A percentile compares a stretch with the other conserved stretches of the same genome.
Conservation (phyloP, 2,329 filamentous ascomycete species). For the Pyricularia pennisetigena region DNA sequence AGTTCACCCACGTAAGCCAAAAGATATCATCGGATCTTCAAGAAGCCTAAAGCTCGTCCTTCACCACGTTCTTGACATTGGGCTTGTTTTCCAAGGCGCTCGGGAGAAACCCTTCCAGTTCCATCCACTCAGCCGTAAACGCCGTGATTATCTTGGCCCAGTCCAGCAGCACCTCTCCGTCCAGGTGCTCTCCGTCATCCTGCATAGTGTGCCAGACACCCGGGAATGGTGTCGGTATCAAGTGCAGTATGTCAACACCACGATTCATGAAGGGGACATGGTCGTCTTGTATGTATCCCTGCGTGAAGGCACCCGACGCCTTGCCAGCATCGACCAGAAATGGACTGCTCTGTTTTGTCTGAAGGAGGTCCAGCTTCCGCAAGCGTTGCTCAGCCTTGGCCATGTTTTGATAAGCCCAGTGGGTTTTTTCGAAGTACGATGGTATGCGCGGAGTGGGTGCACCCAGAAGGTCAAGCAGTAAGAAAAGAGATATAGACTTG, state of each 20-base stretch:
- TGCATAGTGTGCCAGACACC: constrained; percentile 75
- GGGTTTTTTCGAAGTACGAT: constrained; percentile 62
- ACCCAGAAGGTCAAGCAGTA: constrained; percentile 50
- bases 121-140: constrained; percentile 89
- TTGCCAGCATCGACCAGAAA: constrained; percentile 61
- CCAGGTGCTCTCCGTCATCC: constrained; percentile 78
- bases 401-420: constrained; percentile 70
- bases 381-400: constrained; percentile 56
- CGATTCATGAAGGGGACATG: constrained; percentile 83
- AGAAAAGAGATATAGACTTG: constrained; percentile 64
- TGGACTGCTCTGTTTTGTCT: constrained; percentile 26
- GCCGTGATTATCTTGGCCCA: constrained; percentile 79
- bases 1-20: neutral
- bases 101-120: constrained; percentile 37
- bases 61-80: constrained; percentile 2
- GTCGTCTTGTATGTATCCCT: constrained; percentile 64
- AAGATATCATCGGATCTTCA: neutral
- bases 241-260: constrained; percentile 79
- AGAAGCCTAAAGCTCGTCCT: constrained; percentile 12
- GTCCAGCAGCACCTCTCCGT: constrained; percentile 70
- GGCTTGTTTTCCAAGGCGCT: neutral
- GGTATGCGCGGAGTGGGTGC: constrained; percentile 45
- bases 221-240: constrained; percentile 81
- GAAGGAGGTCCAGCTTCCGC: constrained; percentile 41
- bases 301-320: constrained; percentile 32